These are phyloP conservation scores for Blastobotrys muscicola DNA, from an alignment of 805 yeast species.

Conservation along the genomic window DNA sequence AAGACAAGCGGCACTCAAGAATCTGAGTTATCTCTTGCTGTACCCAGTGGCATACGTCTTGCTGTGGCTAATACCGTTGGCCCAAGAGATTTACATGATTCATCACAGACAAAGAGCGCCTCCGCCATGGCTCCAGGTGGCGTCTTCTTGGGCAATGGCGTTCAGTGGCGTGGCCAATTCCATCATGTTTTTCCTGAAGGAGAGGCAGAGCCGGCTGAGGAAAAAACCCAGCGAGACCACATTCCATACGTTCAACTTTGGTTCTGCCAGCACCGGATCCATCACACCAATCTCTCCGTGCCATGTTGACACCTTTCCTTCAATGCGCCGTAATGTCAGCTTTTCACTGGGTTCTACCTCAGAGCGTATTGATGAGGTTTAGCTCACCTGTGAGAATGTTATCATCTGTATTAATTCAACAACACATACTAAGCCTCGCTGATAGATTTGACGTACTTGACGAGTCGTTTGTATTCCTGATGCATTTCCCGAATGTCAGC, in stretches of 20 bases:
- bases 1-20: slow-evolving; percentile 58
- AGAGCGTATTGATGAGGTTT: no score
- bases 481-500: slow-evolving; percentile 28
- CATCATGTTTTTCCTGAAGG: slow-evolving; percentile 29
- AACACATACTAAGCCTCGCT: neutral
- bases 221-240: no score
- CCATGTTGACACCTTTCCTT: no score
- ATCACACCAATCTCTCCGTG: no score
- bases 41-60: slow-evolving; percentile 76
- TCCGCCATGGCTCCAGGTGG: slow-evolving; percentile 29
- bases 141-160: no score
- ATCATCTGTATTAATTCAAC: no score
- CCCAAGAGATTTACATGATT: slow-evolving; percentile 36
- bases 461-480: slow-evolving; percentile 31
- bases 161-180: slow-evolving; percentile 16
- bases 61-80: slow-evolving; percentile 74
- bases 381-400: no score
- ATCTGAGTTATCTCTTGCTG: slow-evolving; percentile 66
- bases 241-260: no score
- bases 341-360: no score
- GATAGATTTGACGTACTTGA: slow-evolving; percentile 20
- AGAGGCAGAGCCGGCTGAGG: neutral
- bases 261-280: no score
- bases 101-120: no score
- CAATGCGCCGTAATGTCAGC: no score